A percentile compares a stretch with the other conserved stretches of the same genome.
Evolutionary conservation across 2,329 filamentous ascomycete genomes (phyloP).

Genomic region (Hypoxylon sp.): DNA sequence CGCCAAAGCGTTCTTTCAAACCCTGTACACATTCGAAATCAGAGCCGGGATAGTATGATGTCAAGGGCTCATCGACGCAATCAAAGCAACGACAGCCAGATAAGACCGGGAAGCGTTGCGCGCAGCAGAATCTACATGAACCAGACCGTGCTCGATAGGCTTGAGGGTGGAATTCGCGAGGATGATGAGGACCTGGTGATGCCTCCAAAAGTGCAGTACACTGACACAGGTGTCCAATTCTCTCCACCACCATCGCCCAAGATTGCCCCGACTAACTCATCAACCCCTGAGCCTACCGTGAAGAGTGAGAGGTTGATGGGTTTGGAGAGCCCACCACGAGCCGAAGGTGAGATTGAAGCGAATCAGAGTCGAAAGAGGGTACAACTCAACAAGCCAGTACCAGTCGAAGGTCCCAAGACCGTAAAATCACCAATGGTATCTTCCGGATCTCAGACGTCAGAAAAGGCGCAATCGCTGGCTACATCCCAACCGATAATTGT

Average conservation of each 20-base stretch:
- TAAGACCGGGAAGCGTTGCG: constrained; percentile 68
- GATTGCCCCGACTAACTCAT: constrained; percentile 58
- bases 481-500: constrained; percentile 66
- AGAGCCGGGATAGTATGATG: constrained; percentile 71
- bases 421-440: constrained; percentile 72
- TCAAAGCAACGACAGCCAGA: constrained; percentile 71
- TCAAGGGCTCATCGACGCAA: constrained; percentile 67
- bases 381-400: constrained; percentile 65
- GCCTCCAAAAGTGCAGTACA: constrained; percentile 69
- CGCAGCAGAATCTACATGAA: constrained; percentile 69
- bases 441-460: constrained; percentile 73
- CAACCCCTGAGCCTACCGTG: constrained; percentile 61
- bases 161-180: constrained; percentile 67
- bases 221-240: constrained; percentile 84
- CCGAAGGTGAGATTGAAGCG: constrained; percentile 75
- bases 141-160: constrained; percentile 68
- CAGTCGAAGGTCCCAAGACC: constrained; percentile 62
- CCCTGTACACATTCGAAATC: constrained; percentile 65
- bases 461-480: constrained; percentile 76
- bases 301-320: constrained; percentile 60
- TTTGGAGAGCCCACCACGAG: constrained; percentile 61
- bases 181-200: constrained; percentile 62
- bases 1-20: constrained; percentile 73
- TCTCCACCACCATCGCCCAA: constrained; percentile 85
- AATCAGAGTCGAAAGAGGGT: constrained; percentile 82